phyloP scores from a whole-genome alignment of 495 filamentous ascomycete species.

The Aspergillus baeticus region DNA sequence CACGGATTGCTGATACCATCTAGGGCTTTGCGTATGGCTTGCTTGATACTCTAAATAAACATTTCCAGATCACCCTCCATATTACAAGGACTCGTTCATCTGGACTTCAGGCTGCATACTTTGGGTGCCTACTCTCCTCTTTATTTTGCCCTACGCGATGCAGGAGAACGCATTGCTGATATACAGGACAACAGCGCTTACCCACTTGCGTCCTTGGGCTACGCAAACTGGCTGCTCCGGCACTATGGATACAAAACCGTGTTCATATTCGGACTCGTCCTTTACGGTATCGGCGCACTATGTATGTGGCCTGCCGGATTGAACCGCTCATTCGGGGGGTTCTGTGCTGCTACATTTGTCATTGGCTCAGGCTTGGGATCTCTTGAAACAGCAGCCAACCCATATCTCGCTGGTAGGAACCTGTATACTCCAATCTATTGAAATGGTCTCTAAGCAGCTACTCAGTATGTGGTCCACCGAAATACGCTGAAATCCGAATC shows the following conservation, averaged over 20 bases:
- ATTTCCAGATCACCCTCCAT: conserved; percentile 54
- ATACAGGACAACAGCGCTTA: conserved; percentile 40
- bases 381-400: conserved; percentile 73
- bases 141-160: neutral
- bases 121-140: conserved; percentile 29
- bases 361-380: conserved; percentile 68
- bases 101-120: conserved; percentile 56
- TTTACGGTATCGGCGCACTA: conserved; percentile 55
- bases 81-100: conserved; percentile 50
- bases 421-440: neutral
- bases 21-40: conserved; percentile 53
- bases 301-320: conserved; percentile 55
- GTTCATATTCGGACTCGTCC: conserved; percentile 51
- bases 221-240: conserved; percentile 56
- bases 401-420: conserved; percentile 54
- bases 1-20: neutral
- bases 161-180: neutral
- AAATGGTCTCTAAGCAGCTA: neutral
- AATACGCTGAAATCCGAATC: conserved; percentile 67
- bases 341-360: conserved; percentile 67
- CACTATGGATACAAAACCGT: conserved; percentile 53
- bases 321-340: conserved; percentile 56
- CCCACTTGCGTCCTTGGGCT: conserved; percentile 58
- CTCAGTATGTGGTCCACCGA: conserved; percentile 61
- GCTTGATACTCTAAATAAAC: conserved; percentile 49